phyloP scores from a whole-genome alignment of 345 rosid genomes.

The Rubroshorea leprosula region DNA sequence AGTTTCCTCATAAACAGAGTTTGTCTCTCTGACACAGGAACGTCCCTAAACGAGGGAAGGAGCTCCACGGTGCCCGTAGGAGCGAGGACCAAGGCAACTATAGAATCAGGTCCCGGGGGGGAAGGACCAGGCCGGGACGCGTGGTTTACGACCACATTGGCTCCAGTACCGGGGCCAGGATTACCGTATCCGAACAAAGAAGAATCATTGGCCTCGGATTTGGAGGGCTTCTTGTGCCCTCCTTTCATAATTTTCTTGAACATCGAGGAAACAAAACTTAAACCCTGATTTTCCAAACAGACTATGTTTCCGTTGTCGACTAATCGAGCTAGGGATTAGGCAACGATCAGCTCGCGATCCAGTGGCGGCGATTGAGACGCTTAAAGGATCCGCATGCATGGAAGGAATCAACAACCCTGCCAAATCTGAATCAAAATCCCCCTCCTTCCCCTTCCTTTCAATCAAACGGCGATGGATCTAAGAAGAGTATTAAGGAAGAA shows the following conservation, averaged over 20 bases:
- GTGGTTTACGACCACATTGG: slow-evolving; percentile 62
- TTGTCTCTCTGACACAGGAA: slow-evolving; percentile 57
- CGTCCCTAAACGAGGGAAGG: slow-evolving; percentile 61
- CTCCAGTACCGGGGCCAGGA: slow-evolving; percentile 32
- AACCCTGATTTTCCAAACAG: slow-evolving; percentile 8
- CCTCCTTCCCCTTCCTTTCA: not conserved
- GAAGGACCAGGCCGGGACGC: slow-evolving; percentile 42
- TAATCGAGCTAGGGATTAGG: slow-evolving; percentile 10
- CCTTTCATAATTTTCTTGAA: slow-evolving; percentile 83
- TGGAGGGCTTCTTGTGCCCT: slow-evolving; percentile 65
- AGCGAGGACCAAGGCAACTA: slow-evolving; percentile 26
- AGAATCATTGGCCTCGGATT: slow-evolving; percentile 44
- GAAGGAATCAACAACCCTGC: slow-evolving; percentile 11
- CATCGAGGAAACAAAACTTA: slow-evolving; percentile 29
- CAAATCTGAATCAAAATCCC: slow-evolving; percentile 2
- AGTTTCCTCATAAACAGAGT: slow-evolving; percentile 57
- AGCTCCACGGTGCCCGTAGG: slow-evolving; percentile 62
- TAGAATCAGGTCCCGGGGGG: slow-evolving; percentile 13
- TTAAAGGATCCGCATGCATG: slow-evolving; percentile 26
- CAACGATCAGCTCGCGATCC: not conserved
- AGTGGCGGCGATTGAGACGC: not conserved
- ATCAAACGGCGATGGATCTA: slow-evolving; percentile 19
- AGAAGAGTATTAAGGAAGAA: not conserved
- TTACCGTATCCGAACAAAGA: slow-evolving; percentile 35
- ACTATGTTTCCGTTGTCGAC: slow-evolving; percentile 2